Percentiles rank a stretch among this genome's conserved stretches.
Evolutionary conservation across 768 basidiomycete genomes (phyloP).

Genomic region (Boletus rubropictus): DNA sequence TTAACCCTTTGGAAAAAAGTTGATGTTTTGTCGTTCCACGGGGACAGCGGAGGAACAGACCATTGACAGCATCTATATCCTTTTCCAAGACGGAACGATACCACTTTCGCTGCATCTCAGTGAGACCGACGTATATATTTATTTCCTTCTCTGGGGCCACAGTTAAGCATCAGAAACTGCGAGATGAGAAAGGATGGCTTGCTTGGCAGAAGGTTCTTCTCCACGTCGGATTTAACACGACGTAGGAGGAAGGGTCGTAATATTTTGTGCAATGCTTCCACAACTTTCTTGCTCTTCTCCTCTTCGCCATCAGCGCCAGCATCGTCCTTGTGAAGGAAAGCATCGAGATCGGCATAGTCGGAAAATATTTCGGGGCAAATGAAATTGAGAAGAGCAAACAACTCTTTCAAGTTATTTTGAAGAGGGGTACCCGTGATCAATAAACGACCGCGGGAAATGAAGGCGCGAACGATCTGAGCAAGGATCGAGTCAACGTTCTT

Average conservation of each 20-base stretch:
- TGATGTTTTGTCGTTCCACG: neutral
- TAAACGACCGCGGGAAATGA: constrained; percentile 80
- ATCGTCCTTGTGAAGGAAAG: constrained; percentile 88
- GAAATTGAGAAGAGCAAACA: constrained; percentile 90
- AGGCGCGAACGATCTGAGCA: constrained; percentile 87
- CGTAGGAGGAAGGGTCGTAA: constrained; percentile 92
- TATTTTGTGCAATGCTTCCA: constrained; percentile 95
- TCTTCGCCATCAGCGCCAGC: constrained; percentile 63
- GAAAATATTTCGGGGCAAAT: constrained; percentile 96
- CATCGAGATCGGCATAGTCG: constrained; percentile 84
- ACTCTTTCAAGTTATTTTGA: constrained; percentile 94
- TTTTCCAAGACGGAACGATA: constrained; percentile 94
- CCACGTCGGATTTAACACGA: constrained; percentile 92
- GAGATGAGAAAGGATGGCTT: constrained; percentile 30
- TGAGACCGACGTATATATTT: constrained; percentile 94
- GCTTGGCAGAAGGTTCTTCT: constrained; percentile 91
- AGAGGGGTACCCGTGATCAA: constrained; percentile 96
- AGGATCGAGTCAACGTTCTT: constrained; percentile 97
- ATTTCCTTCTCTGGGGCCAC: constrained; percentile 81
- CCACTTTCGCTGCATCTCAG: constrained; percentile 97
- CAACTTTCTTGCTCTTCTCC: constrained; percentile 86
- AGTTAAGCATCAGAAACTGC: neutral
- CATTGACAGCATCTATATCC: constrained; percentile 97
- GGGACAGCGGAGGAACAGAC: constrained; percentile 34
- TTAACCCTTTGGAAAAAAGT: constrained; percentile 48